Evolutionary conservation across 2,329 filamentous ascomycete genomes (phyloP).

Genomic region (Harringtonia aguacate): DNA sequence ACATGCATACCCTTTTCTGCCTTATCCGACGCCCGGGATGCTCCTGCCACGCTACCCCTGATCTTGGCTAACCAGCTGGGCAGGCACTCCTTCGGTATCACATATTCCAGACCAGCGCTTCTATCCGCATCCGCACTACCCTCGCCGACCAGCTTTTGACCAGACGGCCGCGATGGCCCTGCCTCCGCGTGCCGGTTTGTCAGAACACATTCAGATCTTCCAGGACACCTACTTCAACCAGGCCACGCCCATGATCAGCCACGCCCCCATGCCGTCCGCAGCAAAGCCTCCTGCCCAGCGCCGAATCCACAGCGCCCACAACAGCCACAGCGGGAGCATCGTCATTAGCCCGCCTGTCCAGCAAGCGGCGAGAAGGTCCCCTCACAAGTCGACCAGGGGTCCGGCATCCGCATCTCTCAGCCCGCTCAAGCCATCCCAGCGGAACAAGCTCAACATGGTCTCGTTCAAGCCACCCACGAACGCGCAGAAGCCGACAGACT

Average conservation of each 20-base stretch:
- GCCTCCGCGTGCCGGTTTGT: slow-evolving; percentile 34
- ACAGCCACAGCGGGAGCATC: slow-evolving; percentile 47
- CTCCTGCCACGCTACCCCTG: too few species aligned
- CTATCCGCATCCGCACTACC: background rate
- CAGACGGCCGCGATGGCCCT: slow-evolving; percentile 40
- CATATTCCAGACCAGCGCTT: background rate
- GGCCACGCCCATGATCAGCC: slow-evolving; percentile 38
- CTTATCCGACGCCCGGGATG: too few species aligned
- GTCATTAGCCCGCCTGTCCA: slow-evolving; percentile 53
- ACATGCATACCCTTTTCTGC: too few species aligned
- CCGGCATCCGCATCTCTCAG: slow-evolving; percentile 44
- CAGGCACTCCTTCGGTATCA: too few species aligned
- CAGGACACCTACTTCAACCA: slow-evolving; percentile 38
- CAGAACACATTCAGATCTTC: slow-evolving; percentile 40
- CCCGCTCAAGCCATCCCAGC: slow-evolving; percentile 41
- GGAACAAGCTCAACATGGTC: slow-evolving; percentile 55
- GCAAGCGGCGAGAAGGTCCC: slow-evolving; percentile 49
- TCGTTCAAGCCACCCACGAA: slow-evolving; percentile 54
- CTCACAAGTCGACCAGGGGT: slow-evolving; percentile 48
- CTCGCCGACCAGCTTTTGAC: background rate
- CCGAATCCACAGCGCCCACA: slow-evolving; percentile 31
- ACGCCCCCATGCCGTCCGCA: slow-evolving; percentile 44
- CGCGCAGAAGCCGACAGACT: slow-evolving; percentile 48
- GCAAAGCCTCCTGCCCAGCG: slow-evolving; percentile 36
- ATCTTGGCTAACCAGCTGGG: too few species aligned